Conservation (phyloP, 1,284 basidiomycete genomes). For the Tilletia setariae region DNA sequence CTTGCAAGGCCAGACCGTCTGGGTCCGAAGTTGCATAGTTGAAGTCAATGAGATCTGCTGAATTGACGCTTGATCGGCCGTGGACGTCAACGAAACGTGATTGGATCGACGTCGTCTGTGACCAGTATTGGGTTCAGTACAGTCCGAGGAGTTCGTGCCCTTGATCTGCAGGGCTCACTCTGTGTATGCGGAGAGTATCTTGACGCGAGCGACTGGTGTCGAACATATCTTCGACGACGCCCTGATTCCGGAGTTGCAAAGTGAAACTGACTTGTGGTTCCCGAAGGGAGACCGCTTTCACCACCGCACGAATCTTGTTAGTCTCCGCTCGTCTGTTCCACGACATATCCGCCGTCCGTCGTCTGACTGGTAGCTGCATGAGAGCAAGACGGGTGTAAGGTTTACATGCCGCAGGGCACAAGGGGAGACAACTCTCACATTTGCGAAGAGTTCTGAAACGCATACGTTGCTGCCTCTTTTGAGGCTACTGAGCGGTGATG, state of each 20-base stretch:
- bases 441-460: neutral
- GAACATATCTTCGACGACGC: neutral
- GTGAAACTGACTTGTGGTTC: slow-evolving; percentile 10
- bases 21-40: neutral
- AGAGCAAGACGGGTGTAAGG: neutral
- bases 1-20: neutral
- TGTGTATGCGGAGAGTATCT: neutral
- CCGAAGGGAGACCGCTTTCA: neutral
- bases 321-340: neutral
- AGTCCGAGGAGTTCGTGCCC: neutral
- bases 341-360: neutral
- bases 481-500: neutral
- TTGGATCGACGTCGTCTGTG: neutral
- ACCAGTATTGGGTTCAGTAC: neutral
- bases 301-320: neutral
- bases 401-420: neutral
- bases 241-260: neutral
- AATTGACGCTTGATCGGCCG: neutral
- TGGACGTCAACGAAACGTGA: neutral
- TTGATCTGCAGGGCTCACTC: neutral
- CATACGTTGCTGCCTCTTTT: neutral
- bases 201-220: neutral
- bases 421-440: neutral
- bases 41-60: neutral
- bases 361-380: neutral